Conservation (phyloP, 2,329 filamentous ascomycete species). For the Hypoxylon sp. region DNA sequence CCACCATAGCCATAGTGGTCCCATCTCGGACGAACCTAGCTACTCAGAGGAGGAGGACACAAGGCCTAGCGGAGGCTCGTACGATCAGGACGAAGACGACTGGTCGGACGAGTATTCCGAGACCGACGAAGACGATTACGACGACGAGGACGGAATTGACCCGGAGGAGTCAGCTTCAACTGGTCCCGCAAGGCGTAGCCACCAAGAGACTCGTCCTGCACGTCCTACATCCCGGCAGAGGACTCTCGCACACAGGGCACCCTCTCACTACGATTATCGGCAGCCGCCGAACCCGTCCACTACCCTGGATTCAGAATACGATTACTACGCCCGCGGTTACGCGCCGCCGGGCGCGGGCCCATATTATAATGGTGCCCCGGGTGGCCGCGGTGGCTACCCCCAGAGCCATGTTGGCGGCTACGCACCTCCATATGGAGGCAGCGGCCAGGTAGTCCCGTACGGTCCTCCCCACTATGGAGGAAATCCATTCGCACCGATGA, state of each 20-base stretch:
- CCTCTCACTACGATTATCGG: slow-evolving; percentile 49
- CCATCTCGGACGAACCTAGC: slow-evolving; percentile 39
- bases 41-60: slow-evolving; percentile 45
- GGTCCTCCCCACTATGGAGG: slow-evolving; percentile 51
- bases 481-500: slow-evolving; percentile 53
- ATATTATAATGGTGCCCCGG: slow-evolving; percentile 52
- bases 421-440: slow-evolving; percentile 56
- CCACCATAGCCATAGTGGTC: slow-evolving; percentile 36
- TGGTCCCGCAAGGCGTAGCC: slow-evolving; percentile 54
- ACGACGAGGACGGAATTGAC: slow-evolving; percentile 66
- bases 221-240: slow-evolving; percentile 58
- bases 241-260: slow-evolving; percentile 48
- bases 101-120: slow-evolving; percentile 48
- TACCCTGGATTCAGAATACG: slow-evolving; percentile 78
- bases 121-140: slow-evolving; percentile 57
- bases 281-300: slow-evolving; percentile 62
- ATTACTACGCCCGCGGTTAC: slow-evolving; percentile 61
- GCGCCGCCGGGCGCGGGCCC: slow-evolving; percentile 43
- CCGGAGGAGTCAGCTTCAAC: slow-evolving; percentile 73
- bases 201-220: slow-evolving; percentile 55
- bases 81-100: slow-evolving; percentile 52
- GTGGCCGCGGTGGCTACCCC: slow-evolving; percentile 59
- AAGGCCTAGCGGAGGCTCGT: slow-evolving; percentile 42
- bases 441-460: slow-evolving; percentile 65
- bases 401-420: slow-evolving; percentile 65